Evolutionary conservation across 2,329 filamentous ascomycete species (phyloP).

Genomic region (Claviceps monticola): DNA sequence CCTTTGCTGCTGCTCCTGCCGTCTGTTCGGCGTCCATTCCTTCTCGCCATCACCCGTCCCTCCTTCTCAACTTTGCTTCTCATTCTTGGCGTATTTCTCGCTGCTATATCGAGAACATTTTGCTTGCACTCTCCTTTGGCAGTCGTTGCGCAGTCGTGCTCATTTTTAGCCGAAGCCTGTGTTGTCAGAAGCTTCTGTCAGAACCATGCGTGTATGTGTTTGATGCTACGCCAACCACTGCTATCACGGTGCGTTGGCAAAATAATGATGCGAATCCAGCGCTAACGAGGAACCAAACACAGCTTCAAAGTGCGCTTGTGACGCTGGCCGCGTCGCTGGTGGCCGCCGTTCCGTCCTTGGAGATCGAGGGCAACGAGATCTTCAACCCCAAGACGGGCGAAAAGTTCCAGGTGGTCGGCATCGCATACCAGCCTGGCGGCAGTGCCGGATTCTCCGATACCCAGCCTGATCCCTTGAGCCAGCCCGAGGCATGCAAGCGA

Average conservation of each 20-base stretch:
- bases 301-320: slow-evolving; percentile 32
- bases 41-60: not conserved
- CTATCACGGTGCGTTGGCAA: too few species aligned
- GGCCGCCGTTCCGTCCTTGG: slow-evolving; percentile 42
- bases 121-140: too few species aligned
- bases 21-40: slow-evolving; percentile 1
- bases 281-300: slow-evolving; percentile 1
- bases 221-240: too few species aligned
- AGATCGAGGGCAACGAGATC: slow-evolving; percentile 43
- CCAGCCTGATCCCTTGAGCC: slow-evolving; percentile 45
- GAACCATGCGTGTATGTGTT: slow-evolving; percentile 11
- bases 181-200: not conserved
- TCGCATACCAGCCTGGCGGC: slow-evolving; percentile 57
- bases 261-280: too few species aligned
- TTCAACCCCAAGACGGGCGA: slow-evolving; percentile 44
- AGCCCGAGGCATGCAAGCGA: slow-evolving; percentile 43
- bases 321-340: slow-evolving; percentile 39
- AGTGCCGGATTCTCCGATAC: slow-evolving; percentile 42
- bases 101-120: too few species aligned
- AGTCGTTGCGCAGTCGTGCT: too few species aligned
- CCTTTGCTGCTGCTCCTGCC: slow-evolving; percentile 1
- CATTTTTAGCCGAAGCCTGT: too few species aligned
- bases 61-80: slow-evolving; percentile 8
- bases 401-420: slow-evolving; percentile 51
- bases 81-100: not conserved